These are phyloP conservation scores for Fraxinus ornus DNA, from an alignment of 305 asterid genomes.

Conservation along the genomic window DNA sequence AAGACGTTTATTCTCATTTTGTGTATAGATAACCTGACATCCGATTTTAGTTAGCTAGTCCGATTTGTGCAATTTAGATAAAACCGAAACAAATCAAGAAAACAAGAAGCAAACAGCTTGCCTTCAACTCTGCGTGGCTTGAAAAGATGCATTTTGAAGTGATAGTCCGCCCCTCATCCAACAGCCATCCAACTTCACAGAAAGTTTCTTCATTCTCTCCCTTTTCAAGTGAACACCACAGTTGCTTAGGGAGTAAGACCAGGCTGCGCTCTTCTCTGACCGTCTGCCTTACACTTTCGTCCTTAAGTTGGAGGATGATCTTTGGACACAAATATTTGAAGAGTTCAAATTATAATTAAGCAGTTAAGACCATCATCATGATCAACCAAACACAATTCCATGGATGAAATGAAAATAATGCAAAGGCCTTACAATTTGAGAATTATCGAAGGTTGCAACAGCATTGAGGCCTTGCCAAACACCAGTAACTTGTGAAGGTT, in stretches of 20 bases:
- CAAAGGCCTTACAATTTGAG: slow-evolving; percentile 27
- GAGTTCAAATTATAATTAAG: not conserved
- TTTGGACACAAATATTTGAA: slow-evolving; percentile 20
- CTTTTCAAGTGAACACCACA: slow-evolving; percentile 64
- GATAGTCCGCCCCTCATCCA: slow-evolving; percentile 57
- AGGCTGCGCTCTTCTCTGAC: slow-evolving; percentile 46
- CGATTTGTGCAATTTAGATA: not conserved
- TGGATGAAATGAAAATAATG: not conserved
- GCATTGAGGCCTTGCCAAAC: slow-evolving; percentile 58
- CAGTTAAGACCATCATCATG: not conserved
- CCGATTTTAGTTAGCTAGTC: not conserved
- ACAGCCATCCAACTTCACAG: slow-evolving; percentile 79
- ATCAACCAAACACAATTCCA: not conserved
- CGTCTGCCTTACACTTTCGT: slow-evolving; percentile 30
- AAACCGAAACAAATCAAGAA: not conserved
- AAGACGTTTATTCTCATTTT: not conserved
- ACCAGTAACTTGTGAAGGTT: slow-evolving; percentile 45
- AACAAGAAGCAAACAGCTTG: slow-evolving; percentile 12
- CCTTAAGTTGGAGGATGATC: slow-evolving; percentile 47
- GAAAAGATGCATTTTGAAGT: slow-evolving; percentile 70
- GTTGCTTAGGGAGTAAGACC: slow-evolving; percentile 68
- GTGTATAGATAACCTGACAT: not conserved
- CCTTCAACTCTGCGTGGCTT: slow-evolving; percentile 53
- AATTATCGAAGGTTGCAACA: slow-evolving; percentile 36
- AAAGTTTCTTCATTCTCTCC: slow-evolving; percentile 35